phyloP scores from a whole-genome alignment of 768 basidiomycete species.

The Lanmaoa pseudosensibilis region DNA sequence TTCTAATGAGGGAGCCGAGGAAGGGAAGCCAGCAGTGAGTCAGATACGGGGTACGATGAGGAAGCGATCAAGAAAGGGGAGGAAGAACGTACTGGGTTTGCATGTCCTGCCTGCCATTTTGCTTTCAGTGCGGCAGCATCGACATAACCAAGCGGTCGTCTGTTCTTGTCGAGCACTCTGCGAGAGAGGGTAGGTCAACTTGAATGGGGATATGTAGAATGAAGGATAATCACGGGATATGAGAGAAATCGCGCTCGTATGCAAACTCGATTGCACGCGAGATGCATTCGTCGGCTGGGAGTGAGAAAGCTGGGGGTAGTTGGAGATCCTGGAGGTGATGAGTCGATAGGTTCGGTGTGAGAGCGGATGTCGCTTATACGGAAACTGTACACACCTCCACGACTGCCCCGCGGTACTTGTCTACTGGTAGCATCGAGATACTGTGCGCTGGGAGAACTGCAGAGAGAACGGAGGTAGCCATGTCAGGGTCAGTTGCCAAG shows the following conservation, averaged over 20 bases:
- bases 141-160: slow-evolving; percentile 81
- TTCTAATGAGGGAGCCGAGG: slow-evolving; percentile 39
- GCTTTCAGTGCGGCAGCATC: slow-evolving; percentile 73
- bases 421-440: slow-evolving; percentile 20
- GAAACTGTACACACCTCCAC: slow-evolving; percentile 63
- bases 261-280: slow-evolving; percentile 80
- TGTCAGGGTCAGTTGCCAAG: background rate
- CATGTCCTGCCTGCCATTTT: slow-evolving; percentile 73
- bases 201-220: background rate
- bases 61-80: background rate
- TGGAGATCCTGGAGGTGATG: slow-evolving; percentile 55
- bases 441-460: background rate
- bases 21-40: background rate
- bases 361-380: background rate
- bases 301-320: slow-evolving; percentile 83
- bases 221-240: slow-evolving; percentile 68
- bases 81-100: slow-evolving; percentile 58
- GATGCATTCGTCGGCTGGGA: slow-evolving; percentile 70
- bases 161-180: slow-evolving; percentile 72
- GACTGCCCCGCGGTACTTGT: slow-evolving; percentile 85
- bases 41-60: background rate
- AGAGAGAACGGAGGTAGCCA: slow-evolving; percentile 8
- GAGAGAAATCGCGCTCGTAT: slow-evolving; percentile 92
- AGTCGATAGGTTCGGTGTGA: background rate
- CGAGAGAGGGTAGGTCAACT: background rate